Base-by-base conservation (phyloP, 1,284 basidiomycete species). In the Cutaneotrichosporon curvatum region DNA sequence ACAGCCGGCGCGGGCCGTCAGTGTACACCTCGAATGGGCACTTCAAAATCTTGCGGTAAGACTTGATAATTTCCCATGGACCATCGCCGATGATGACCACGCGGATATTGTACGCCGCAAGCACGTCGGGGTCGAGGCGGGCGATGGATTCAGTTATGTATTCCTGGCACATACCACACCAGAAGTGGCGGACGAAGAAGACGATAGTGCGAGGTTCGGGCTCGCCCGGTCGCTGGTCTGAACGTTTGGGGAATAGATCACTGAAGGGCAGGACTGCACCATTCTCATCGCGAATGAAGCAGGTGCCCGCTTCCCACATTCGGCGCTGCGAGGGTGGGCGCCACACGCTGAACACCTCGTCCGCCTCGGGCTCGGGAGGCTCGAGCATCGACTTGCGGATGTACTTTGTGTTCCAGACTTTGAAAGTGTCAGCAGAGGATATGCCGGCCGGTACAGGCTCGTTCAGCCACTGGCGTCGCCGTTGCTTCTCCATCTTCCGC, bases 141-240 rank as follows among this genome's bases (percentile, higher is more conserved):
- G 60, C 47, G 7, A 73, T 45, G 1, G 63, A 67, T 11, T 61
- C 59, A 32, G 65, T 53, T 8, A 61, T 67, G 47, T 67, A 73
- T 36, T 71, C 66, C 52, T 72, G 70, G 43, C 67, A 70, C 55
- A 65, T 62, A 15, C 67, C 68, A 50, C 71, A 73, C 67, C 68
- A 71, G 50, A 69, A 71, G 45, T 64, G 49, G 4, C 69, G 54
- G 25, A 70, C 61, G 51, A 68, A 71, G 57, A 72, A 64, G 10
- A 72, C 49, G 15, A 70, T 59, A 7, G 64, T 68, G 32, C 25
- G 48, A 4, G 32, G 37, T 20, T 23, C 19, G 0, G 35, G 32
- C 4, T 21, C 19, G 14, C 16, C 7, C 30, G 11, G 19, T 4
- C 12, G 12, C 23, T 36, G 15, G 3, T 25, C 31, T 6, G 31